Conservation (phyloP, 1,139 yeast species). For the Geotrichum cucujoidarum region DNA sequence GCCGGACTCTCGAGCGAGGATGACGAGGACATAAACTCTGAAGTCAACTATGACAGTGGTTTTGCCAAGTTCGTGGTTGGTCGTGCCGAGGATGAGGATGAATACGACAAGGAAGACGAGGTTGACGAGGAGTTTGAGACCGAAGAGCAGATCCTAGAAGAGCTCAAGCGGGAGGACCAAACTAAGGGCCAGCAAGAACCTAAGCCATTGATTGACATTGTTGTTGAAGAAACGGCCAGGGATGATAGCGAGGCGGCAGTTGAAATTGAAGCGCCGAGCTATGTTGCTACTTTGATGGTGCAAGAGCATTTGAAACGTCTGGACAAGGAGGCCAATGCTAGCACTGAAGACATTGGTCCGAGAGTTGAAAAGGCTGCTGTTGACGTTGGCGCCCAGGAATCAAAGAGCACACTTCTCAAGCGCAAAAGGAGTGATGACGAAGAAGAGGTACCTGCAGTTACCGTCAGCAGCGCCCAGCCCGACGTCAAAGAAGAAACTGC, state of each 20-base stretch:
- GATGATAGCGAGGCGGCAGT: no score
- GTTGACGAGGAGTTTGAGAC: neutral
- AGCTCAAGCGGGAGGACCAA: neutral
- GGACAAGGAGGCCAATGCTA: neutral
- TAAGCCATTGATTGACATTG: no score
- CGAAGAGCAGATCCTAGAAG: neutral
- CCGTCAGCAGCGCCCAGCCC: neutral
- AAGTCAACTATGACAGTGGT: no score
- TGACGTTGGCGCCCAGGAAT: no score
- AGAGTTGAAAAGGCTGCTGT: no score
- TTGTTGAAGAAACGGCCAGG: no score
- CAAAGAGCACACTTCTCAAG: no score
- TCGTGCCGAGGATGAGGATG: constrained; percentile 1
- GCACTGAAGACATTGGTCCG: neutral
- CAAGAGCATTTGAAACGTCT: neutral
- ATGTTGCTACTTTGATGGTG: neutral
- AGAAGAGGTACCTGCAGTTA: neutral
- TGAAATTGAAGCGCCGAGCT: no score
- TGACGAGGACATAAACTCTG: no score
- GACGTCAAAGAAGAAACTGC: neutral
- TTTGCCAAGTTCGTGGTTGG: neutral
- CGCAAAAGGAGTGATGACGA: no score
- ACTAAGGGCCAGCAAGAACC: neutral
- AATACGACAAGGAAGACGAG: constrained; percentile 2
- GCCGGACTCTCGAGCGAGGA: neutral